Evolutionary conservation across 208 protist species (phyloP).

Genomic region (Crithidia sp.): DNA sequence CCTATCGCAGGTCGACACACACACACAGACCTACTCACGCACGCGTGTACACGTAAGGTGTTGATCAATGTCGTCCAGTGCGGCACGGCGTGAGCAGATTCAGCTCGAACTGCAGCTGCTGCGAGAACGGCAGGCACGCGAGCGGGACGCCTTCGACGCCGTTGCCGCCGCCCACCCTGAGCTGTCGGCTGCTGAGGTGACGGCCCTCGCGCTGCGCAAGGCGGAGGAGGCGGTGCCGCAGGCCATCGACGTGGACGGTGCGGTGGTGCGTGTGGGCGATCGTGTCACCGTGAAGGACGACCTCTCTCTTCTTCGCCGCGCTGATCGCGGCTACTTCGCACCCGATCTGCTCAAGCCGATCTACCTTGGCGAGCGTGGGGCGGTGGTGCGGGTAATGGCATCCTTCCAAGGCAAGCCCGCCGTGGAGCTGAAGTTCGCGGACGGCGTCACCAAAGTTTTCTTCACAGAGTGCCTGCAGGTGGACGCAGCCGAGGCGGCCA

Average conservation of each 20-base stretch:
- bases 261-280: slow-evolving; percentile 53
- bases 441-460: slow-evolving; percentile 80
- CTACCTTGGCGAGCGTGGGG: slow-evolving; percentile 80
- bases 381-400: slow-evolving; percentile 61
- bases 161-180: slow-evolving; percentile 39
- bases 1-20: too few species aligned
- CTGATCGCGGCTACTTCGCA: slow-evolving; percentile 65
- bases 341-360: slow-evolving; percentile 77
- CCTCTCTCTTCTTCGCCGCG: slow-evolving; percentile 33
- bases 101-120: slow-evolving; percentile 73
- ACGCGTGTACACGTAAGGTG: not conserved
- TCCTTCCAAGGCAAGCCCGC: slow-evolving; percentile 81
- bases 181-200: slow-evolving; percentile 56
- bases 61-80: slow-evolving; percentile 16
- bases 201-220: slow-evolving; percentile 48
- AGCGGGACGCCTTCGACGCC: slow-evolving; percentile 74
- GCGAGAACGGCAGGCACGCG: slow-evolving; percentile 54
- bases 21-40: not conserved
- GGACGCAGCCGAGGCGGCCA: slow-evolving; percentile 8
- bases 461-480: slow-evolving; percentile 73
- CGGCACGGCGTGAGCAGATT: slow-evolving; percentile 66
- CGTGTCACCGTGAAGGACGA: slow-evolving; percentile 70
- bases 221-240: slow-evolving; percentile 35
- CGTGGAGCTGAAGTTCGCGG: slow-evolving; percentile 84
- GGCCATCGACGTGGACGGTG: slow-evolving; percentile 34